Percentiles rank a stretch among this genome's conserved stretches.
Evolutionary conservation across 257 asterid species (phyloP).

Genomic region (Salvia rosmarinus): DNA sequence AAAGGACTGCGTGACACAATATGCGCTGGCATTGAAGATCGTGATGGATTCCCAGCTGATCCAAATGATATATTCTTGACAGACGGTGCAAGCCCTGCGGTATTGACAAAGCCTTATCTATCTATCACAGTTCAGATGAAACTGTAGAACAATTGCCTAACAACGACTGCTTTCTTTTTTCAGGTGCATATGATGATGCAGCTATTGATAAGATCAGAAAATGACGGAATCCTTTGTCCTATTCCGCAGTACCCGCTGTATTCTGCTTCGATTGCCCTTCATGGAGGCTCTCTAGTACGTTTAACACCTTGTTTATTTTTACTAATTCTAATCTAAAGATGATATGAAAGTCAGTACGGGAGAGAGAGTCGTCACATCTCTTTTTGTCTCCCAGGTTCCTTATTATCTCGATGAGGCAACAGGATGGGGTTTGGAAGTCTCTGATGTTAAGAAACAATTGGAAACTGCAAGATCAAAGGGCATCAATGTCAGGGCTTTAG

Average conservation of each 20-base stretch:
- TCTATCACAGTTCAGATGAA: conserved; percentile 18
- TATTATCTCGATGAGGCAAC: conserved; percentile 93
- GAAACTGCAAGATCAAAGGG: conserved; percentile 84
- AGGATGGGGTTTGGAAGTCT: conserved; percentile 94
- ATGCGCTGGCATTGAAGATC: conserved; percentile 94
- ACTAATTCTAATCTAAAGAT: background rate
- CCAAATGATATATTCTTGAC: conserved; percentile 95
- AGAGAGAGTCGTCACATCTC: background rate
- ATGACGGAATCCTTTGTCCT: conserved; percentile 93
- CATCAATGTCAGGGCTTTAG: conserved; percentile 75
- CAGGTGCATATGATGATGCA: conserved; percentile 99
- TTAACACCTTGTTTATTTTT: background rate
- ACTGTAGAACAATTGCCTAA: conserved; percentile 6
- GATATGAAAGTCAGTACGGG: background rate
- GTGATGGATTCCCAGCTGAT: conserved; percentile 95
- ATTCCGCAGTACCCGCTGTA: conserved; percentile 96
- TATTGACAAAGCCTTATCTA: conserved; percentile 31
- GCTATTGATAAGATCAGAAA: conserved; percentile 74
- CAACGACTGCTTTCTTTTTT: conserved; percentile 39
- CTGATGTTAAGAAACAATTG: conserved; percentile 80
- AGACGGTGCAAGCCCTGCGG: conserved; percentile 99
- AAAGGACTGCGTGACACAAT: conserved; percentile 94
- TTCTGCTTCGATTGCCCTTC: conserved; percentile 76
- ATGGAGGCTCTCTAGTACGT: conserved; percentile 95
- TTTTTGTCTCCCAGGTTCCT: conserved; percentile 64